Evolutionary conservation across 768 basidiomycete genomes (phyloP), one percentile per base, ranked within the genome.

Genomic region (Leccinum disarticulatum): DNA sequence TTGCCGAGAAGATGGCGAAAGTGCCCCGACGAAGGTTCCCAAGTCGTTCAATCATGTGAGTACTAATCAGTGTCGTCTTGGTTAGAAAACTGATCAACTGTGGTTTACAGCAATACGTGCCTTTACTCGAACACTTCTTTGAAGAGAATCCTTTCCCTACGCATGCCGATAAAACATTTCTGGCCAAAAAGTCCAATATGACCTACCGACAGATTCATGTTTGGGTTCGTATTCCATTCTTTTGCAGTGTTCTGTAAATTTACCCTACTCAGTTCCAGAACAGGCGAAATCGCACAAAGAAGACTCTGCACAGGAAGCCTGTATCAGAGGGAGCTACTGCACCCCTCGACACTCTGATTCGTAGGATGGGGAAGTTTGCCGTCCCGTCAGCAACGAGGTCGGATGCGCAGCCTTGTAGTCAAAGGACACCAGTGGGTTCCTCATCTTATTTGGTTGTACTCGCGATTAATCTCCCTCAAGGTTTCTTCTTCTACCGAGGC

Each of bases 361-460:
- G 54, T 77, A 57, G 59, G 15, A 76, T 76, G 73, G 55, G 65
- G 2, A 62, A 55, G 19, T 73, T 65, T 14, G 56, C 68, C 17
- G 56, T 74, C 15, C 71, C 51, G 14, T 70, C 1, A 62, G 58
- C 17, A 43, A 38, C 17, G 36, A 70, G 43, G 35, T n/a, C 33
- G 63, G 63, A 4, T 35, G 54, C 13, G 1, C 56, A 22, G 3
- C 27, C 52, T 15, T 22, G 25, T 1, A 61, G 64, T 15, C 36
- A 43, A 36, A 52, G 0, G 61, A 68, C 6, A 57, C 50, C 4
- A 61, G 64, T 57, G 28, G 6, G 51, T 33, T 30, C 31, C 36
- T 50, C 17, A 49, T 25, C 4, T 30, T 22, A 4, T 43, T 25
- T 28, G 1, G 48, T 41, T 25, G 13, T 9, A 50, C 27, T 50